A percentile compares a stretch with the other conserved stretches of the same genome.
These are phyloP conservation scores for Tulasnella sp. DNA, from an alignment of 768 basidiomycete genomes.

Conservation along the genomic window DNA sequence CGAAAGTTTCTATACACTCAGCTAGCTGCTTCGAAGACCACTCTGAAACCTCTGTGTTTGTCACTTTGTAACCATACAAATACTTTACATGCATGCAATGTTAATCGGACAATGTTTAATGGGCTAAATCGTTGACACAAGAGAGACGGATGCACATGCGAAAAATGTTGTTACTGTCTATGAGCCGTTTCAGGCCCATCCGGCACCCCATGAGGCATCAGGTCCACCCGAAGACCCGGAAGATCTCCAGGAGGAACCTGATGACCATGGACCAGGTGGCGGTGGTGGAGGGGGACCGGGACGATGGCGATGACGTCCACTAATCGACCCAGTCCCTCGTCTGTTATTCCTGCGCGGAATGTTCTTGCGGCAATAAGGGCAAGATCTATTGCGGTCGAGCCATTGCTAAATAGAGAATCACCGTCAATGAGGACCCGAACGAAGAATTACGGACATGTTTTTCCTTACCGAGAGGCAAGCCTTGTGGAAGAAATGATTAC, in stretches of 20 bases:
- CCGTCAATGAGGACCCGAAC: background rate
- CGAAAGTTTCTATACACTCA: background rate
- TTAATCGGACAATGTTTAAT: background rate
- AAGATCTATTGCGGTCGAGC: slow-evolving; percentile 63
- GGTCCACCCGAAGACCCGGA: background rate
- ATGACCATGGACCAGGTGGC: background rate
- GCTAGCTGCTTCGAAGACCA: background rate
- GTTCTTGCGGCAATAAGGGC: slow-evolving; percentile 57
- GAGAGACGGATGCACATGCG: background rate
- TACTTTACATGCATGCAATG: no score
- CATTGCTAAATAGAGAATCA: slow-evolving; percentile 46
- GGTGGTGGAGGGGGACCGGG: background rate
- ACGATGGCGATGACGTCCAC: background rate
- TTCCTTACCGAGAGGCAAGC: slow-evolving; percentile 55
- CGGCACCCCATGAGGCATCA: background rate
- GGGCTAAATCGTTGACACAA: background rate
- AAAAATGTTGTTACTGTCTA: background rate
- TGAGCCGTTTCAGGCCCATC: background rate
- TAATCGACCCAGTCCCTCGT: background rate
- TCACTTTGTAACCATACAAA: background rate
- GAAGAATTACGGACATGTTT: background rate
- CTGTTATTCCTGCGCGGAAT: background rate
- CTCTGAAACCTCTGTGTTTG: background rate
- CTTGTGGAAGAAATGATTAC: slow-evolving; percentile 72
- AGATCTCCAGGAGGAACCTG: background rate